These are phyloP conservation scores for Trichoderma asperelloides DNA, from an alignment of 495 filamentous ascomycete genomes.

Conservation along the genomic window DNA sequence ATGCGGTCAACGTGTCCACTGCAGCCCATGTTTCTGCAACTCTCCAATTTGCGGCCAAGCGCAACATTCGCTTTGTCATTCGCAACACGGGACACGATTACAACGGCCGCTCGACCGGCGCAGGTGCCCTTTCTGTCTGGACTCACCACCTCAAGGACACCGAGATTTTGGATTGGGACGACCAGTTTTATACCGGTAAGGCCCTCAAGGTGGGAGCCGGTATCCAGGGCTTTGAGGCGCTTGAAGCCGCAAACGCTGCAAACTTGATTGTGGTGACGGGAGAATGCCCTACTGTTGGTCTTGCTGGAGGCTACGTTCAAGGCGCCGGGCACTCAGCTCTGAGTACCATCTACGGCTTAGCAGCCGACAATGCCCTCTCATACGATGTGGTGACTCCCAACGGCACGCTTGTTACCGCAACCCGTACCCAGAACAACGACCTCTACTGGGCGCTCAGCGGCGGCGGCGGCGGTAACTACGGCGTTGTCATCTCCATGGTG, in stretches of 20 bases:
- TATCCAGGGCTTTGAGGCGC: conserved; percentile 45
- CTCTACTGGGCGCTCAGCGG: conserved; percentile 56
- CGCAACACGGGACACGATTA: conserved; percentile 42
- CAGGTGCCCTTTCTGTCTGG: conserved; percentile 42
- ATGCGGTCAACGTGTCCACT: conserved; percentile 39
- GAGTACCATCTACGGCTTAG: conserved; percentile 44
- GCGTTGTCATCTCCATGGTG: conserved; percentile 40
- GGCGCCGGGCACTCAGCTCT: conserved; percentile 52
- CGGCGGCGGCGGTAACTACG: conserved; percentile 48
- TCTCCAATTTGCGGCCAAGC: conserved; percentile 36
- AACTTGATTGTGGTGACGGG: conserved; percentile 45
- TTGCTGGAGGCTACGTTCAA: conserved; percentile 41
- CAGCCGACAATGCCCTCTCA: conserved; percentile 49
- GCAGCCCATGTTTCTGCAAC: conserved; percentile 31
- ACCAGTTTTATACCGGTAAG: conserved; percentile 32
- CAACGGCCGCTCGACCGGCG: conserved; percentile 40
- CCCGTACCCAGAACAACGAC: conserved; percentile 36
- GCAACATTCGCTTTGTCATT: conserved; percentile 40
- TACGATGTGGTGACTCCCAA: conserved; percentile 47
- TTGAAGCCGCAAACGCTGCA: conserved; percentile 31
- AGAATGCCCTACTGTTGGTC: conserved; percentile 40
- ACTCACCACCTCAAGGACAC: conserved; percentile 43
- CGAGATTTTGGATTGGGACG: conserved; percentile 31
- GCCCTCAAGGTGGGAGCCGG: conserved; percentile 52
- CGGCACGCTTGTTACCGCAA: conserved; percentile 39